Evolutionary conservation across 352 stramenopile species (phyloP).

Genomic region (Phytophthora citricola): DNA sequence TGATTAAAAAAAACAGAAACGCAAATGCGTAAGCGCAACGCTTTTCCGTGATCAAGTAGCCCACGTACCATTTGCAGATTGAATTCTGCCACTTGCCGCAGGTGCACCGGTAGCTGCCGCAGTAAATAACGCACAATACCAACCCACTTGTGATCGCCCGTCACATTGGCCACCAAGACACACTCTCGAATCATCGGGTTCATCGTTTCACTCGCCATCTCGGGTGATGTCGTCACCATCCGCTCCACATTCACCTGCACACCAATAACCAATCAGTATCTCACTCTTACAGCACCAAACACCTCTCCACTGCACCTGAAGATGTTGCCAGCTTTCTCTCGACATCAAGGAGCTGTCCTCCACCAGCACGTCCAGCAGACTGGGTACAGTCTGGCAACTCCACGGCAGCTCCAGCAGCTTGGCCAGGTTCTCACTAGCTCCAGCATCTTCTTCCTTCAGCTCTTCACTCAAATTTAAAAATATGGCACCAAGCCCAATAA

Average conservation of each 20-base stretch:
- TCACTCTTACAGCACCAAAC: constrained; percentile 2
- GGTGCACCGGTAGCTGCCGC: constrained; percentile 53
- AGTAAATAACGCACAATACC: constrained; percentile 56
- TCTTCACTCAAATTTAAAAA: constrained; percentile 59
- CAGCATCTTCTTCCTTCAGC: constrained; percentile 11
- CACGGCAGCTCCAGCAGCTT: constrained; percentile 76
- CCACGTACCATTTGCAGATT: constrained; percentile 76
- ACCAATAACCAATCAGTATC: constrained; percentile 3
- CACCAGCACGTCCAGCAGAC: constrained; percentile 66
- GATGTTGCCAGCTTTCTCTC: constrained; percentile 50
- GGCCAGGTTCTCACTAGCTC: constrained; percentile 52
- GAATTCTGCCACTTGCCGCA: constrained; percentile 78
- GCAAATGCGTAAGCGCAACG: constrained; percentile 1
- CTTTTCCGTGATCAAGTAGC: not conserved
- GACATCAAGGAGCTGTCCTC: constrained; percentile 57
- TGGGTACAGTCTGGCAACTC: constrained; percentile 53
- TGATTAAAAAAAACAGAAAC: constrained; percentile 19
- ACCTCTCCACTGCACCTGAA: constrained; percentile 48
- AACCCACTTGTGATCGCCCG: constrained; percentile 56
- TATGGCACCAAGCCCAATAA: constrained; percentile 68
- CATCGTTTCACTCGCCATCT: constrained; percentile 53
- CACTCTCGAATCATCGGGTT: constrained; percentile 76
- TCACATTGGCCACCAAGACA: constrained; percentile 56
- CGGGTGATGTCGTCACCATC: constrained; percentile 47
- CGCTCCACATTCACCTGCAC: constrained; percentile 52